A percentile compares a stretch with the other conserved stretches of the same genome.
Conservation (phyloP, 352 stramenopile genomes). For the Phytopythium cucurbitacearum region DNA sequence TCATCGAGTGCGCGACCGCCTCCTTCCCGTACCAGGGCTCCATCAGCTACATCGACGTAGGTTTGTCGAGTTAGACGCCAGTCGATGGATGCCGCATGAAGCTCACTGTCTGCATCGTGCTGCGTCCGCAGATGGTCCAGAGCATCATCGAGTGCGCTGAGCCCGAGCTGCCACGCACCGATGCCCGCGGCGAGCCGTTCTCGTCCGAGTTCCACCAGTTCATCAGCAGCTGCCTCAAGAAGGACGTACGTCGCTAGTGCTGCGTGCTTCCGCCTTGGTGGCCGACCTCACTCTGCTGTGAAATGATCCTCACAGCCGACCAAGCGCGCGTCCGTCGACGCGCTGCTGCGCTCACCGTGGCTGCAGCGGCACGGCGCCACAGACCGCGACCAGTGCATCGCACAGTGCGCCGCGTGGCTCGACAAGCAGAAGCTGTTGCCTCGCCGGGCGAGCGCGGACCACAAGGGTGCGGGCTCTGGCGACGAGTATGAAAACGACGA, state of each 20-base stretch:
- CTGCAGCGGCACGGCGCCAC: slow-evolving; percentile 48
- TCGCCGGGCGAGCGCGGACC: not conserved
- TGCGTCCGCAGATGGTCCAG: slow-evolving; percentile 46
- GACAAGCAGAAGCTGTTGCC: slow-evolving; percentile 8
- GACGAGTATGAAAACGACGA: slow-evolving; percentile 33
- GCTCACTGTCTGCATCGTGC: not conserved
- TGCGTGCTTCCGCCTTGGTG: not conserved
- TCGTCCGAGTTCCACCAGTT: slow-evolving; percentile 51
- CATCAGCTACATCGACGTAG: slow-evolving; percentile 65
- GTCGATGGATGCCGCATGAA: not conserved
- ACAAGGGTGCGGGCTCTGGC: slow-evolving; percentile 9
- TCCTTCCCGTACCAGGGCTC: slow-evolving; percentile 50
- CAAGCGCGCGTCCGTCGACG: slow-evolving; percentile 50
- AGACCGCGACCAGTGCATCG: slow-evolving; percentile 20
- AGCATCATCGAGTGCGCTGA: slow-evolving; percentile 65
- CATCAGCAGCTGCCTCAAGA: slow-evolving; percentile 52
- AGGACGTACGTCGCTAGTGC: slow-evolving; percentile 34
- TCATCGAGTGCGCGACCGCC: slow-evolving; percentile 65
- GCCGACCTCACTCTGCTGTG: not conserved
- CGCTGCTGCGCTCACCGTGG: slow-evolving; percentile 50
- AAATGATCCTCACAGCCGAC: slow-evolving; percentile 24
- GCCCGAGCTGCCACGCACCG: slow-evolving; percentile 32
- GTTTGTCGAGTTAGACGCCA: not conserved
- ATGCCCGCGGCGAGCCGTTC: slow-evolving; percentile 25
- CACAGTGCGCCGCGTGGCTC: slow-evolving; percentile 33